Percentiles rank a stretch among this genome's conserved stretches.
These are phyloP conservation scores for Tetrapisispora iriomotensis DNA, from an alignment of 805 yeast genomes.

Conservation along the genomic window DNA sequence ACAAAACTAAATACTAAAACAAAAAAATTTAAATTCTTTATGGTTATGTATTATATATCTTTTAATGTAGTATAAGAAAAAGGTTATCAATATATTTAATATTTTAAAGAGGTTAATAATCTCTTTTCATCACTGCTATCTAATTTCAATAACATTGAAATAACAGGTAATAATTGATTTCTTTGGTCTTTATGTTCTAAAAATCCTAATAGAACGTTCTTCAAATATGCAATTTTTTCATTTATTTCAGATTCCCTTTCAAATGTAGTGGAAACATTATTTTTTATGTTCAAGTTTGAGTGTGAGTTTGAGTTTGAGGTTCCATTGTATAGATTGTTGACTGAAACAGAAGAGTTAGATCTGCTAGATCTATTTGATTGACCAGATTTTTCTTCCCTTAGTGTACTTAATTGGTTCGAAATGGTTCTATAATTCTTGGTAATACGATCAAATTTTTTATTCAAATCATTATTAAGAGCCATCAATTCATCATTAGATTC, in stretches of 20 bases:
- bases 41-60: too few species aligned
- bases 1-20: too few species aligned
- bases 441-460: slow-evolving; percentile 54
- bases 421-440: slow-evolving; percentile 59
- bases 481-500: slow-evolving; percentile 43
- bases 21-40: too few species aligned
- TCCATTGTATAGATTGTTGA: slow-evolving; percentile 8
- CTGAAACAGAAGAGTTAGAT: slow-evolving; percentile 30
- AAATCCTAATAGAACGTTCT: slow-evolving; percentile 85
- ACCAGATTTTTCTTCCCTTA: slow-evolving; percentile 29
- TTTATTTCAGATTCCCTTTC: slow-evolving; percentile 21
- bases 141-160: slow-evolving; percentile 63
- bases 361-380: slow-evolving; percentile 27
- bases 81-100: slow-evolving; percentile 3
- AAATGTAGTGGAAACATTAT: background rate
- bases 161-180: slow-evolving; percentile 72
- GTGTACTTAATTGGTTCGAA: slow-evolving; percentile 46
- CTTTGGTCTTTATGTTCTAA: slow-evolving; percentile 91
- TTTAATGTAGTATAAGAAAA: too few species aligned
- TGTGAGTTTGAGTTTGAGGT: background rate
- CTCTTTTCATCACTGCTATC: slow-evolving; percentile 64
- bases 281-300: background rate
- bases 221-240: slow-evolving; percentile 62
- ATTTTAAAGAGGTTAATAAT: slow-evolving; percentile 43
- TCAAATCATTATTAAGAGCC: slow-evolving; percentile 56